These are phyloP conservation scores for Xanthoconium separans DNA, from an alignment of 1,284 basidiomycete genomes.

Conservation along the genomic window DNA sequence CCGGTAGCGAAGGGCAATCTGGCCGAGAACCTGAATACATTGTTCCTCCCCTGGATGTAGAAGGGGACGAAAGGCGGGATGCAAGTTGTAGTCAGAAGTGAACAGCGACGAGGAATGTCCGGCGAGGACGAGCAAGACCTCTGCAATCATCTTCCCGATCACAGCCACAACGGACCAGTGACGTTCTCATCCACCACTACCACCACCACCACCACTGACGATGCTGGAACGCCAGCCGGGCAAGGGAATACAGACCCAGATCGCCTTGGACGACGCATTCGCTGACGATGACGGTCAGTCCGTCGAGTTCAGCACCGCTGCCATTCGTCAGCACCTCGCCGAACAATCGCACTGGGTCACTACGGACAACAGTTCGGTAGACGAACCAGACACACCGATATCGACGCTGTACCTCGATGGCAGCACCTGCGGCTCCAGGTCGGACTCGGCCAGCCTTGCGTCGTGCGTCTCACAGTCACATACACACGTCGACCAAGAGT, in stretches of 20 bases:
- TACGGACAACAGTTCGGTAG: slow-evolving; percentile 33
- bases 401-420: slow-evolving; percentile 56
- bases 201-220: slow-evolving; percentile 3
- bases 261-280: slow-evolving; percentile 70
- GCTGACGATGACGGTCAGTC: slow-evolving; percentile 49
- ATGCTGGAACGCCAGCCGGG: slow-evolving; percentile 27
- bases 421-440: slow-evolving; percentile 24
- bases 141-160: slow-evolving; percentile 67
- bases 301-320: slow-evolving; percentile 54
- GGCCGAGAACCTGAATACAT: slow-evolving; percentile 71
- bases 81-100: slow-evolving; percentile 52
- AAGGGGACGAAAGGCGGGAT: slow-evolving; percentile 66
- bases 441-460: slow-evolving; percentile 21
- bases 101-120: slow-evolving; percentile 85
- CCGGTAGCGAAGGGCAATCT: slow-evolving; percentile 70
- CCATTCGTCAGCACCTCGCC: slow-evolving; percentile 59
- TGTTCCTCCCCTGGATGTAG: slow-evolving; percentile 86
- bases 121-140: slow-evolving; percentile 78
- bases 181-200: slow-evolving; percentile 10
- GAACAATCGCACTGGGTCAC: slow-evolving; percentile 39
- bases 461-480: slow-evolving; percentile 22
- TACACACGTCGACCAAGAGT: slow-evolving; percentile 32
- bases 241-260: slow-evolving; percentile 25
- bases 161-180: slow-evolving; percentile 15
- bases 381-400: slow-evolving; percentile 49